phyloP scores from a whole-genome alignment of 441 rosid genomes.

The Hura crepitans region DNA sequence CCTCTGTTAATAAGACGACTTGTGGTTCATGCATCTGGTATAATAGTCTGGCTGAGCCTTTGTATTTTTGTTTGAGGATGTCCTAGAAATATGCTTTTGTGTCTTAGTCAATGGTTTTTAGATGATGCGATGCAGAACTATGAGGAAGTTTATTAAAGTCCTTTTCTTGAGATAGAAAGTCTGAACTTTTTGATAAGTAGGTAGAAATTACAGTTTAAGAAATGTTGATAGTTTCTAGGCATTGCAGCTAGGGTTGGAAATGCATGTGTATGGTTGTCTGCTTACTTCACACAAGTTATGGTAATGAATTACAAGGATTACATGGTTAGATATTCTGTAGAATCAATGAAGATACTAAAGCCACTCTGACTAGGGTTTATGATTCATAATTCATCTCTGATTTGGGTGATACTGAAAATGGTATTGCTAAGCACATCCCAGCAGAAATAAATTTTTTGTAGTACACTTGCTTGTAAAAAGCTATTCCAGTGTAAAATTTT shows the following conservation, averaged over 20 bases:
- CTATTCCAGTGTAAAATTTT: background rate
- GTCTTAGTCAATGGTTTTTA: background rate
- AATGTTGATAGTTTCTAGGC: background rate
- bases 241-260: background rate
- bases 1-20: constrained; percentile 10
- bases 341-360: background rate
- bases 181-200: background rate
- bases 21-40: background rate
- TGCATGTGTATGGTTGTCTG: too few species aligned
- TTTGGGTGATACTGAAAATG: background rate
- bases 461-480: background rate
- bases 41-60: constrained; percentile 5
- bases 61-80: background rate
- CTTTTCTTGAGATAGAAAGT: background rate
- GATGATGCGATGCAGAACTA: background rate
- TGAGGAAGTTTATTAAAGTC: background rate
- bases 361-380: background rate
- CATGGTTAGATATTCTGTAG: background rate
- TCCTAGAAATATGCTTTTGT: background rate
- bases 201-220: background rate
- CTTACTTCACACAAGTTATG: constrained; percentile 1
- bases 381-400: background rate
- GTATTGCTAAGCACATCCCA: background rate
- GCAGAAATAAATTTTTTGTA: background rate
- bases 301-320: background rate